phyloP scores from a whole-genome alignment of 148 eudicot species.

The Fagopyrum tataricum region DNA sequence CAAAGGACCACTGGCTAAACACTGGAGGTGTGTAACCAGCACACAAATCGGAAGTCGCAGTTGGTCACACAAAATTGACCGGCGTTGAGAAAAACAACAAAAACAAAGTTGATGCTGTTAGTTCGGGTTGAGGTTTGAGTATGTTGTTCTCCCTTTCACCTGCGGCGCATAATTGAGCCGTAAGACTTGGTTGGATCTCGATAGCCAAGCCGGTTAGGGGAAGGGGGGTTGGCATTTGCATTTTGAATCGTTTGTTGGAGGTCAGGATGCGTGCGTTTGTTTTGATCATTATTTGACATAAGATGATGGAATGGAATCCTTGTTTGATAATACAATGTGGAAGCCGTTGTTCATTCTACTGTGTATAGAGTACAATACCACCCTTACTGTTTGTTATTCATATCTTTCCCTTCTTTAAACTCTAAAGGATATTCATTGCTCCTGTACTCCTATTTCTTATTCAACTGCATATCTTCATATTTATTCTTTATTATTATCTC shows the following conservation, averaged over 20 bases:
- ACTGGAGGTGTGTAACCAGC: slow-evolving; percentile 58
- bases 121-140: neutral
- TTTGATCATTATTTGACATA: slow-evolving; percentile 1
- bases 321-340: neutral
- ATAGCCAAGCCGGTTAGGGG: slow-evolving; percentile 11
- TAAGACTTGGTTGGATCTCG: slow-evolving; percentile 12
- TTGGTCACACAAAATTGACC: slow-evolving; percentile 9
- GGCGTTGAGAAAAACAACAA: neutral
- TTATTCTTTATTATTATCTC: no score
- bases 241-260: neutral
- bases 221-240: slow-evolving; percentile 1
- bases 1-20: slow-evolving; percentile 49
- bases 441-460: no score
- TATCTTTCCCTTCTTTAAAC: no score
- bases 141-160: slow-evolving; percentile 10
- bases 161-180: slow-evolving; percentile 12
- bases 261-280: slow-evolving; percentile 1
- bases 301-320: neutral
- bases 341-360: slow-evolving; percentile 1
- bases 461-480: no score
- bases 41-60: slow-evolving; percentile 28
- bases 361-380: neutral
- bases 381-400: neutral
- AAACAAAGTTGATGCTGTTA: neutral
- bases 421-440: no score